Conservation (phyloP, 257 asterid species). For the Solanum rostratum region DNA sequence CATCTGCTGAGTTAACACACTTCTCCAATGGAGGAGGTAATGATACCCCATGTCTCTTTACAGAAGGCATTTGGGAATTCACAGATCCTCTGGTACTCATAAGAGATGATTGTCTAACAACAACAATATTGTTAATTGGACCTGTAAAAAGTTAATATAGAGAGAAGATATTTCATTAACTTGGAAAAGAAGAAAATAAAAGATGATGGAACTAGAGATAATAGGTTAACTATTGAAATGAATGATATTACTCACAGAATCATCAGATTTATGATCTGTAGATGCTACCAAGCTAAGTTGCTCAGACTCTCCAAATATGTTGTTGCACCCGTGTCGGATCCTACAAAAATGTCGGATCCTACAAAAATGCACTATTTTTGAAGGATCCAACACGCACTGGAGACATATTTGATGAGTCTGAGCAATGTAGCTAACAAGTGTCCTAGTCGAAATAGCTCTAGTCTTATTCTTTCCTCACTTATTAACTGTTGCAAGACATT, state of each 20-base stretch:
- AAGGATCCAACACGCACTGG: too few relatives aligned
- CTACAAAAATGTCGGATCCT: too few relatives aligned
- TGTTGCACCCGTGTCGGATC: too few relatives aligned
- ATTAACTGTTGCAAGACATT: neutral
- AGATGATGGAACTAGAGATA: neutral
- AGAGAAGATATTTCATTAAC: neutral
- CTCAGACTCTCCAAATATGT: too few relatives aligned
- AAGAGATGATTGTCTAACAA: constrained; percentile 42
- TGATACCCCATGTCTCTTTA: constrained; percentile 25
- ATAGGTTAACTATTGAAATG: neutral
- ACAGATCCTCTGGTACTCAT: constrained; percentile 27
- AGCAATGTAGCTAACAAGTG: neutral
- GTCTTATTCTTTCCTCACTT: neutral
- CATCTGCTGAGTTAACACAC: constrained; percentile 37
- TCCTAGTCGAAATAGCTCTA: neutral
- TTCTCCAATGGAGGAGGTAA: constrained; percentile 68
- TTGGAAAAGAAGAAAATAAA: neutral
- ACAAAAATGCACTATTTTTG: too few relatives aligned
- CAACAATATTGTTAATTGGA: constrained; percentile 55
- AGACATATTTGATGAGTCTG: too few relatives aligned
- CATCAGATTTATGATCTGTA: neutral
- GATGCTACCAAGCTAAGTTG: neutral
- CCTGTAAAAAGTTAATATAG: constrained; percentile 35
- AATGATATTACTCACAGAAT: neutral
- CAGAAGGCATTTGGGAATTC: constrained; percentile 20